Evolutionary conservation across 2,329 filamentous ascomycete species (phyloP), one percentile per base, ranked within the genome.

Genomic region (Paraphaeosphaeria sporulosa): DNA sequence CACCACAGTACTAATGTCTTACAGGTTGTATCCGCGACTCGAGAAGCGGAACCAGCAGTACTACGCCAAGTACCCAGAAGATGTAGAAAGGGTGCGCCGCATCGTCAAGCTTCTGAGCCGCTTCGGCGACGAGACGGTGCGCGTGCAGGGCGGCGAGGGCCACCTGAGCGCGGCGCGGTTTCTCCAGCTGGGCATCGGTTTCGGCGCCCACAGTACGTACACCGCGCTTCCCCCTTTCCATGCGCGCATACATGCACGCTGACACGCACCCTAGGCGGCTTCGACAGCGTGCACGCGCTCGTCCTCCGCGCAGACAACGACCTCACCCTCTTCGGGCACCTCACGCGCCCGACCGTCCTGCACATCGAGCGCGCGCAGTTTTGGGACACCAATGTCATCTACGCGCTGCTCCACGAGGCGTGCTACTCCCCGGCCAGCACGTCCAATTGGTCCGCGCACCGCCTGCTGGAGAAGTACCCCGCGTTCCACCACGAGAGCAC

Each of bases 41-140:
- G 81, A 83, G 19, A 81, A 90, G 72, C 86, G 94, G 54, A 97
- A 97, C 76, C 75, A 85, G 61, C 87, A 85, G 10, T 98, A 95
- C 77, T 96, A 96, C 74, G 75, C 78, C 51, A 97, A 97, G 74
- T 98, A 89, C 67, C 92, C 94, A 0, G 90, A 93, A 65, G 94
- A 98, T 71, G 78, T 90, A 9, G 82, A 85, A 9, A 82, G 84
- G 2, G 88, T 97, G 19, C 88, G 88, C 65, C 81, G 83, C 23
- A 85, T 97, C 44, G 83, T 90, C 47, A 78, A 81, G 25, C 86
- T 90, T 64, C 87, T 97, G 52, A 81, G 84, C 40, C 78, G 78
- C 38, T 81, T 80, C 59, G 81, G 82, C 4, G 80, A 85, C 50
- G 84, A 88, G 58, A 84, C 84, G 2, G 84, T 94, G 19, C 80